These are phyloP conservation scores for Erythrophleum ivorense DNA, from an alignment of 331 rosid genomes.

Conservation along the genomic window DNA sequence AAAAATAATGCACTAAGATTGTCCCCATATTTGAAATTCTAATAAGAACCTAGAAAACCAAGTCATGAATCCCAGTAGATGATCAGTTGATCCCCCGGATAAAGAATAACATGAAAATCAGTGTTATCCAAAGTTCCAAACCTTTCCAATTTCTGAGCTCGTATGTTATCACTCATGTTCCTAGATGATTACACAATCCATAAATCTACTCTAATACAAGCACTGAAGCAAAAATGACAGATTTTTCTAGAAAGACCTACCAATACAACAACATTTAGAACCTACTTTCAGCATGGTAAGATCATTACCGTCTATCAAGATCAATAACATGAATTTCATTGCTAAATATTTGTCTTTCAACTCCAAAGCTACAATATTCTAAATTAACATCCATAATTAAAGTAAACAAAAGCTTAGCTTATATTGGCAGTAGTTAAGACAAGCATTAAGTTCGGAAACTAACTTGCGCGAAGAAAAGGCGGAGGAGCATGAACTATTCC, in stretches of 20 bases:
- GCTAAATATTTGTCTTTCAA: not conserved
- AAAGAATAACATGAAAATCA: not conserved
- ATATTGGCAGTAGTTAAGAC: constrained; percentile 18
- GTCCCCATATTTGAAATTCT: not conserved
- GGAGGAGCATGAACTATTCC: constrained; percentile 48
- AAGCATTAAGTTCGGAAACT: constrained; percentile 39
- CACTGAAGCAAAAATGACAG: not conserved
- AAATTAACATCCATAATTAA: constrained; percentile 9
- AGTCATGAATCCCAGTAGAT: not conserved
- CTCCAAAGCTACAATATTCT: constrained; percentile 7
- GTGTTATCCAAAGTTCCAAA: not conserved
- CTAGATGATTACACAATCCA: constrained; percentile 26
- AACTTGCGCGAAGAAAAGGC: constrained; percentile 70
- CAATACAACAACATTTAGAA: constrained; percentile 5
- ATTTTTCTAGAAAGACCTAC: not conserved
- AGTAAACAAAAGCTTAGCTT: constrained; percentile 7
- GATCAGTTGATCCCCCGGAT: not conserved
- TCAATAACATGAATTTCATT: constrained; percentile 21
- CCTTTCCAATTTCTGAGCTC: not conserved
- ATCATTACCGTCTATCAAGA: constrained; percentile 22
- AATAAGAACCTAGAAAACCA: not conserved
- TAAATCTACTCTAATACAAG: constrained; percentile 27
- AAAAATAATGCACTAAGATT: constrained; percentile 14
- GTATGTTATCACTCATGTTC: constrained; percentile 6
- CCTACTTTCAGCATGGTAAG: constrained; percentile 3